Percentiles rank a stretch among this genome's conserved stretches.
Evolutionary conservation across 2,329 filamentous ascomycete species (phyloP).

Genomic region (Aspergillus sp.): DNA sequence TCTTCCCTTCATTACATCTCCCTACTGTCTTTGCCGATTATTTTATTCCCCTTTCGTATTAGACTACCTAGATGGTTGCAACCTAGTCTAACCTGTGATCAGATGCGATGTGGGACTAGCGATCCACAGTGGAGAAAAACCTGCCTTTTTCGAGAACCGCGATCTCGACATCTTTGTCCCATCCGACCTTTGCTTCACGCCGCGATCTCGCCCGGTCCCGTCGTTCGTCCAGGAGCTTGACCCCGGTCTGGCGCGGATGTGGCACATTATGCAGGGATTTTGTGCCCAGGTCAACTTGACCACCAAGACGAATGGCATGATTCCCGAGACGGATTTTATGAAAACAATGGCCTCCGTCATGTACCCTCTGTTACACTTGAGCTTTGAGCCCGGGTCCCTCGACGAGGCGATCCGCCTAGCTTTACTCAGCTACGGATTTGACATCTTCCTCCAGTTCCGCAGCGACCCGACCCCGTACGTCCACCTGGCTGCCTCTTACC

Average conservation of each 20-base stretch:
- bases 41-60: too few relatives aligned
- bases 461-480: background rate
- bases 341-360: conserved; percentile 44
- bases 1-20: background rate
- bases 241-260: background rate
- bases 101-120: conserved; percentile 7
- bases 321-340: conserved; percentile 25
- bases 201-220: background rate
- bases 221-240: conserved; percentile 1
- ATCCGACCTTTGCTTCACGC: background rate
- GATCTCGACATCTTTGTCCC: background rate
- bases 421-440: conserved; percentile 42
- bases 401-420: conserved; percentile 45
- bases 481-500: background rate
- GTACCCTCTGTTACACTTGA: conserved; percentile 45
- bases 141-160: background rate
- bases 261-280: conserved; percentile 2
- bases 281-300: conserved; percentile 10
- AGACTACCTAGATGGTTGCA: background rate
- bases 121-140: background rate
- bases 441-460: conserved; percentile 38
- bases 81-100: background rate
- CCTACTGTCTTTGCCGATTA: too few relatives aligned
- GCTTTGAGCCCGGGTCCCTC: conserved; percentile 27
- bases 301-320: conserved; percentile 18